A percentile compares a stretch with the other conserved stretches of the same genome.
Conservation (phyloP, 805 yeast genomes). For the Sugiyamaella floridensis region DNA sequence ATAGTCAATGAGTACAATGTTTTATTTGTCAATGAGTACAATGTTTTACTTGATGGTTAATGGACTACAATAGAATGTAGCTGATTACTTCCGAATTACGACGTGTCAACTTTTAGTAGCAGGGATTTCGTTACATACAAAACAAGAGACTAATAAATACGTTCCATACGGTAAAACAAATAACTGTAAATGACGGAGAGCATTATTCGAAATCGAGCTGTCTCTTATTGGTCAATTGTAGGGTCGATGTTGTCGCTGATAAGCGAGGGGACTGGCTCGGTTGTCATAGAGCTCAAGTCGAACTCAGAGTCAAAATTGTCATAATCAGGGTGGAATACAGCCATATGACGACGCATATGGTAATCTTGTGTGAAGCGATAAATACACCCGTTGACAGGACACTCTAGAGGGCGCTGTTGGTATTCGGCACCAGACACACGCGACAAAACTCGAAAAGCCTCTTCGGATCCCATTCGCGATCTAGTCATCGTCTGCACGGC, state of each 20-base stretch:
- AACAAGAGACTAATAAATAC: too few relatives aligned
- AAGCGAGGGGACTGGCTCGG: not conserved
- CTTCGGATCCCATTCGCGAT: not conserved
- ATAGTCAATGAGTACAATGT: too few relatives aligned
- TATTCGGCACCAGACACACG: conserved; percentile 33
- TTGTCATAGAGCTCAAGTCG: not conserved
- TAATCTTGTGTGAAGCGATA: conserved; percentile 32
- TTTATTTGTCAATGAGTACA: too few relatives aligned
- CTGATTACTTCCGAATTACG: too few relatives aligned
- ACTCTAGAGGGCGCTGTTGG: conserved; percentile 26
- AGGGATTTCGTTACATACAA: too few relatives aligned
- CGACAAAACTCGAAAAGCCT: not conserved
- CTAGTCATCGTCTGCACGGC: not conserved
- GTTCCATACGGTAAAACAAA: too few relatives aligned
- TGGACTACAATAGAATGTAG: too few relatives aligned
- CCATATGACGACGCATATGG: conserved; percentile 34
- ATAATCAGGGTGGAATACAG: conserved; percentile 9
- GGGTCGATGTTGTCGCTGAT: not conserved
- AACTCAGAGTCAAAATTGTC: not conserved
- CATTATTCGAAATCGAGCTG: too few relatives aligned
- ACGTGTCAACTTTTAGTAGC: too few relatives aligned
- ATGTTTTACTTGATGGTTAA: too few relatives aligned
- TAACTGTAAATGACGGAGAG: too few relatives aligned
- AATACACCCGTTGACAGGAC: conserved; percentile 29
- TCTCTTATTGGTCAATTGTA: not conserved